Percentiles rank a stretch among this genome's conserved stretches.
Evolutionary conservation across 1,284 basidiomycete genomes (phyloP).

Genomic region (Pseudomicrostroma phylloplanum): DNA sequence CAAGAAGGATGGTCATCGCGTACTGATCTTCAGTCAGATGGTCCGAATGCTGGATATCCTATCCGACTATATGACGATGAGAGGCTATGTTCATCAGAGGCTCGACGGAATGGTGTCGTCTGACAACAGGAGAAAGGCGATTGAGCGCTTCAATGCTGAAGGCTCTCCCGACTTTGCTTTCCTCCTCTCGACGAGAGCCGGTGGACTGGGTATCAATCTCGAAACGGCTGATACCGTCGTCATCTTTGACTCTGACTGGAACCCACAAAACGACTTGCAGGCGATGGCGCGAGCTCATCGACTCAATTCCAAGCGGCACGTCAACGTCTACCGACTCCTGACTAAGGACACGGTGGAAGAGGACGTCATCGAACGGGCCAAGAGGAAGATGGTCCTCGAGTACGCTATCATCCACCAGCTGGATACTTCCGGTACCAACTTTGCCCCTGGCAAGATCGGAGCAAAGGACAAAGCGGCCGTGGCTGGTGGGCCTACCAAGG

Average conservation of each 20-base stretch:
- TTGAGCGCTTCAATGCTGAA: constrained; percentile 70
- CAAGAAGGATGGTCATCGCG: constrained; percentile 54
- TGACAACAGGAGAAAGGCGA: constrained; percentile 75
- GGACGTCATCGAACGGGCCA: constrained; percentile 92
- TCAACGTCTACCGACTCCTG: constrained; percentile 93
- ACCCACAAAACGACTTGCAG: constrained; percentile 96
- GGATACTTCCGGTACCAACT: constrained; percentile 95
- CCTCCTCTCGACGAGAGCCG: constrained; percentile 45
- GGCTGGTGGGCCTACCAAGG: constrained; percentile 82
- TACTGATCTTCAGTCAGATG: constrained; percentile 77
- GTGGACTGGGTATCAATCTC: constrained; percentile 50
- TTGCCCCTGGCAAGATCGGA: constrained; percentile 61
- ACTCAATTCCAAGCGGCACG: constrained; percentile 70
- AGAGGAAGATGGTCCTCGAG: constrained; percentile 99
- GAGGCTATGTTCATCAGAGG: constrained; percentile 76
- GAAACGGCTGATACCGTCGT: constrained; percentile 96
- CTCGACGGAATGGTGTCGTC: constrained; percentile 70
- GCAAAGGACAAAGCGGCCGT: constrained; percentile 53
- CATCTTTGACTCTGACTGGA: constrained; percentile 84
- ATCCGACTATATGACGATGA: constrained; percentile 86
- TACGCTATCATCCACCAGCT: constrained; percentile 99
- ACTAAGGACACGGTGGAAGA: constrained; percentile 99
- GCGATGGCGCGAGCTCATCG: constrained; percentile 87
- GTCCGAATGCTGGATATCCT: constrained; percentile 97
- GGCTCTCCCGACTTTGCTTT: constrained; percentile 62